Evolutionary conservation across 2,329 filamentous ascomycete species (phyloP).

Genomic region (Monosporascus sp.): DNA sequence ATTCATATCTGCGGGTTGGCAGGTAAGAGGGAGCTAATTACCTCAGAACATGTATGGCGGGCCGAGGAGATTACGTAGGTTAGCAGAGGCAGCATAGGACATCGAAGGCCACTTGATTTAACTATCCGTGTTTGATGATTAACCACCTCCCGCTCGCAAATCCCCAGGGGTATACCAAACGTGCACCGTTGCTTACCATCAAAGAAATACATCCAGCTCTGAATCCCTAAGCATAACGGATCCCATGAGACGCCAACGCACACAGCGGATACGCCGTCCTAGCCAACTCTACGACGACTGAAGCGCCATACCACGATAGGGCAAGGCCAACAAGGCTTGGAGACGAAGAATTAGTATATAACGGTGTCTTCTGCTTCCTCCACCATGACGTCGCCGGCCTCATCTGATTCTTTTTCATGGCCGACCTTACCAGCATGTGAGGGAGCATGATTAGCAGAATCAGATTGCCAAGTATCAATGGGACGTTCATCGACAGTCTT

Average conservation of each 20-base stretch:
- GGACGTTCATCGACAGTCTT: constrained; percentile 38
- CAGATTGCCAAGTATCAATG: constrained; percentile 28
- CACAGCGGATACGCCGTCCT: not conserved
- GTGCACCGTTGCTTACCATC: not conserved
- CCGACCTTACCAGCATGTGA: constrained; percentile 21
- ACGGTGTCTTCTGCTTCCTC: constrained; percentile 87
- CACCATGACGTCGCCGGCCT: constrained; percentile 73
- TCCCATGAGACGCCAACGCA: not conserved
- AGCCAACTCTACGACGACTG: not conserved
- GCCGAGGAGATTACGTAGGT: not conserved
- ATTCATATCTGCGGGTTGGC: too few species aligned
- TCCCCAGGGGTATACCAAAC: not conserved
- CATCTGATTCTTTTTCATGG: constrained; percentile 48
- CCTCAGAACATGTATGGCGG: too few species aligned
- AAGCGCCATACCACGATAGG: constrained; percentile 2
- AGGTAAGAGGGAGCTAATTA: too few species aligned
- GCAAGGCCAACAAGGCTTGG: not conserved
- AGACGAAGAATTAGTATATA: constrained; percentile 60
- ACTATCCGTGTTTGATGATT: not conserved
- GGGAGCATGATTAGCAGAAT: constrained; percentile 32
- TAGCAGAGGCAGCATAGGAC: not conserved
- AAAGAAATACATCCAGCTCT: not conserved
- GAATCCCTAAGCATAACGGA: not conserved
- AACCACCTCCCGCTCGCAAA: not conserved
- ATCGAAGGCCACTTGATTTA: not conserved